Evolutionary conservation across 2,329 filamentous ascomycete species (phyloP), one percentile per base, ranked within the genome.

Genomic region (Chaetomiaceae sp.): DNA sequence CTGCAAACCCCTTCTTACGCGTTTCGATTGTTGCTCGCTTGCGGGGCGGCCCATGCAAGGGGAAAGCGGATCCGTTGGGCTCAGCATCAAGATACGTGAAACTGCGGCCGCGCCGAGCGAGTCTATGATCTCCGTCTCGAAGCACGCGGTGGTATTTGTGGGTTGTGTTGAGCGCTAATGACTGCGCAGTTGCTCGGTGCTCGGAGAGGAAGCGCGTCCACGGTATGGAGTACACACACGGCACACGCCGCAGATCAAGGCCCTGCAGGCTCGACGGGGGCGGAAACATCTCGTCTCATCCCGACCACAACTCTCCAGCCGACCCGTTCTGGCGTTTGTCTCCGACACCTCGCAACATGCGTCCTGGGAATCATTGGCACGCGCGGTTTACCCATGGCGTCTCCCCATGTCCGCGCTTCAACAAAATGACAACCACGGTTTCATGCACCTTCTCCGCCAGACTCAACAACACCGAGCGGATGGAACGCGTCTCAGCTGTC

Each of bases 141-240:
- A 33, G 22, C 6, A 27, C 22, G 22, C 22, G 9, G 22, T 6
- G 17, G 19, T 20, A 19, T 24, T 27, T 14, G 29, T 29, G 14
- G 18, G 26, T 40, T n/a, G 32, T 33, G 35, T 19, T 20, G 42
- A 26, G 39, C 42, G 39, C 47, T 42, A 46, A 49, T 22, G 22
- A 24, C 22, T 24, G 14, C 5, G 12, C n/a, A 34, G 35, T 43
- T 46, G 42, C 42, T 20, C 15, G 30, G 14, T 29, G 10, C 19
- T 19, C 7, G 10, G 20, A 29, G 12, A 19, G 9, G 33, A 26
- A 27, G 33, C 38, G 38, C 19, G 33, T 14, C 34, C 26, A 20
- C 37, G 34, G 42, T 34, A 35, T 27, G 9, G 38, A 9, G 22
- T 9, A 9, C 6, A 24, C 22, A 5, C 22, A 22, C 15, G 19